Conservation (phyloP, 768 basidiomycete genomes). For the Myochromella boudieri region DNA sequence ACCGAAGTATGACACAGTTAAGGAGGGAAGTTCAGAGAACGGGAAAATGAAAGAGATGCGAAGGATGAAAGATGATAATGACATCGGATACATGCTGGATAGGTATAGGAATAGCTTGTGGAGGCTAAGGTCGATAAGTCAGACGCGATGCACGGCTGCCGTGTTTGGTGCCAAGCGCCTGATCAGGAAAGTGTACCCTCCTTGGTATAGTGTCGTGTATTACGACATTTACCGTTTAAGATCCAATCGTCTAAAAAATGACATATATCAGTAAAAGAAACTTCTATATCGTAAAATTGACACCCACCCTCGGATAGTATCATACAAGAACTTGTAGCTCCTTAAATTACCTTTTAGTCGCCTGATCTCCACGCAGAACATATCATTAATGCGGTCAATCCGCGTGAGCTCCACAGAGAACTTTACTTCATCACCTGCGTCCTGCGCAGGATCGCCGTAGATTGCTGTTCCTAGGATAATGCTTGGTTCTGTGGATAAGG, state of each 20-base stretch:
- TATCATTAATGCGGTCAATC: slow-evolving; percentile 85
- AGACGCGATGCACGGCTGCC: too few species aligned
- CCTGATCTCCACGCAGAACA: slow-evolving; percentile 90
- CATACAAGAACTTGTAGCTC: slow-evolving; percentile 92
- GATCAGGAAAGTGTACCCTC: too few species aligned
- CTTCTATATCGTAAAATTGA: slow-evolving; percentile 1
- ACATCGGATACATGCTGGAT: too few species aligned
- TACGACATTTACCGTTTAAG: slow-evolving; percentile 32
- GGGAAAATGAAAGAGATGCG: too few species aligned
- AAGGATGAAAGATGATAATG: too few species aligned
- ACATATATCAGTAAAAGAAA: slow-evolving; percentile 4
- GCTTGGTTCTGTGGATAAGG: slow-evolving; percentile 41
- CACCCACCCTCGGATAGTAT: slow-evolving; percentile 82
- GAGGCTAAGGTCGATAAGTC: too few species aligned
- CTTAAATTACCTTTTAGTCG: slow-evolving; percentile 89
- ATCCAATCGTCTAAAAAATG: slow-evolving; percentile 41
- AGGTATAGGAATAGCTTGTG: too few species aligned
- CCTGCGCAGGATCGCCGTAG: slow-evolving; percentile 80
- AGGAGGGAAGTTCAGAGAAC: too few species aligned
- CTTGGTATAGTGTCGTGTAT: too few species aligned
- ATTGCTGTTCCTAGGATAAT: slow-evolving; percentile 47
- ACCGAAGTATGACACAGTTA: too few species aligned
- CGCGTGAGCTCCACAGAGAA: slow-evolving; percentile 94
- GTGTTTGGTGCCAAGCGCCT: too few species aligned
- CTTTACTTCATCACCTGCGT: slow-evolving; percentile 93